phyloP scores from a whole-genome alignment of 441 rosid species.

The Geranium incanum region DNA sequence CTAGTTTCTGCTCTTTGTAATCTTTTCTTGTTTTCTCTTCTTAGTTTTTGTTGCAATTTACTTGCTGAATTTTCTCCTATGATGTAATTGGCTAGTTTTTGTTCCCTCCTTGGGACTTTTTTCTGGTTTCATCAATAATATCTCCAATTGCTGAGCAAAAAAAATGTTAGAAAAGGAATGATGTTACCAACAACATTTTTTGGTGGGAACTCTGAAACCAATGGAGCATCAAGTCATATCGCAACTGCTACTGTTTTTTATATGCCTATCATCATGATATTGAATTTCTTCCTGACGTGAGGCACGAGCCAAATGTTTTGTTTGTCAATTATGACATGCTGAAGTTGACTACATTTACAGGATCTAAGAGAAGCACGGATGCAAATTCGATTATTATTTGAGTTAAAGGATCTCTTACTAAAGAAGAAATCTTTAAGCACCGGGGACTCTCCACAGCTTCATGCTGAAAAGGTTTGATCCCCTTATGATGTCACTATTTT shows the following conservation, averaged over 20 bases:
- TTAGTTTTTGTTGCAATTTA: no score
- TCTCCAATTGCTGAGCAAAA: slow-evolving; percentile 18
- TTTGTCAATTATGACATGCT: slow-evolving; percentile 5
- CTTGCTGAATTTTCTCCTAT: no score
- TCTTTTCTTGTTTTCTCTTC: no score
- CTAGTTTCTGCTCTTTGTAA: no score
- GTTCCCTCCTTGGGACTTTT: background rate
- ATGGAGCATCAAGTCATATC: background rate
- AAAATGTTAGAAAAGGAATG: slow-evolving; percentile 6
- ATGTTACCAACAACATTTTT: background rate
- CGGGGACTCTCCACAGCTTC: slow-evolving; percentile 57
- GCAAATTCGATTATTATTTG: slow-evolving; percentile 51
- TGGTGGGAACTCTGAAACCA: background rate
- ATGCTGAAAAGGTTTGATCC: slow-evolving; percentile 55
- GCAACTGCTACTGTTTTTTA: no score
- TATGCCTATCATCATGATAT: background rate
- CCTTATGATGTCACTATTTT: slow-evolving; percentile 2
- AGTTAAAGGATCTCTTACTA: slow-evolving; percentile 58
- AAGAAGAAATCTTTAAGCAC: slow-evolving; percentile 58
- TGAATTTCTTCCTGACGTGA: background rate
- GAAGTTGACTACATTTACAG: slow-evolving; percentile 31
- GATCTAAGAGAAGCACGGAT: slow-evolving; percentile 55
- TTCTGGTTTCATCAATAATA: no score
- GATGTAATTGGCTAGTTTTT: no score
- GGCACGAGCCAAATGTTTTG: background rate